phyloP scores from a whole-genome alignment of 768 basidiomycete species.

The Lentinula edodes region DNA sequence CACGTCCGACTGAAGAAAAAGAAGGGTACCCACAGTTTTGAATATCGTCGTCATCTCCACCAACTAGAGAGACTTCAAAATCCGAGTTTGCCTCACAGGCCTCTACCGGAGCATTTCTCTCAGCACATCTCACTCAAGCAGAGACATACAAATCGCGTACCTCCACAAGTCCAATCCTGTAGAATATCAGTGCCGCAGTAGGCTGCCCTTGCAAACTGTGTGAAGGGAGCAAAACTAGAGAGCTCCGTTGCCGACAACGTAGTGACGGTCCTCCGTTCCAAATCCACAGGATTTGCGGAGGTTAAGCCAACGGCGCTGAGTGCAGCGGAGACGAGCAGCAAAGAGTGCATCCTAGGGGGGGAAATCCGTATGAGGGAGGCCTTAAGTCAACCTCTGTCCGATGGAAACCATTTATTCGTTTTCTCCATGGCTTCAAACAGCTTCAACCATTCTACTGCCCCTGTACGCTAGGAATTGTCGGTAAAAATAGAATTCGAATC shows the following conservation, averaged over 20 bases:
- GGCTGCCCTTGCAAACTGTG: conserved; percentile 39
- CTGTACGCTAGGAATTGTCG: too few relatives aligned
- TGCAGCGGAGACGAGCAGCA: neutral
- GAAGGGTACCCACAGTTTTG: conserved; percentile 30
- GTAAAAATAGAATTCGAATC: too few relatives aligned
- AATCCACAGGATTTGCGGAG: neutral
- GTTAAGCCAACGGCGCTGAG: neutral
- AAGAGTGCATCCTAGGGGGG: neutral
- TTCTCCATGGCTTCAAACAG: neutral
- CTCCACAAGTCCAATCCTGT: conserved; percentile 33
- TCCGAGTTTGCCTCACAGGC: conserved; percentile 4
- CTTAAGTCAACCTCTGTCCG: neutral
- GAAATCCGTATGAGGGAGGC: neutral
- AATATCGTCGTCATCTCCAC: conserved; percentile 33
- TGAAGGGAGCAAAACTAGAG: conserved; percentile 26
- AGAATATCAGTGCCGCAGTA: conserved; percentile 33
- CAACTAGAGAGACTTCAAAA: conserved; percentile 11
- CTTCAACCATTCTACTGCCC: neutral
- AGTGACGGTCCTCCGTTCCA: conserved; percentile 10
- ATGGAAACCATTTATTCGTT: neutral
- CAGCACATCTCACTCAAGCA: neutral
- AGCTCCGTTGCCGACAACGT: conserved; percentile 17
- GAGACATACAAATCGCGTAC: conserved; percentile 5
- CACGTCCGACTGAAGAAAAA: neutral
- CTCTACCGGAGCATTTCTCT: neutral